Evolutionary conservation across 371 early-diverging fungal species (phyloP).

Genomic region (Parasitella parasitica): DNA sequence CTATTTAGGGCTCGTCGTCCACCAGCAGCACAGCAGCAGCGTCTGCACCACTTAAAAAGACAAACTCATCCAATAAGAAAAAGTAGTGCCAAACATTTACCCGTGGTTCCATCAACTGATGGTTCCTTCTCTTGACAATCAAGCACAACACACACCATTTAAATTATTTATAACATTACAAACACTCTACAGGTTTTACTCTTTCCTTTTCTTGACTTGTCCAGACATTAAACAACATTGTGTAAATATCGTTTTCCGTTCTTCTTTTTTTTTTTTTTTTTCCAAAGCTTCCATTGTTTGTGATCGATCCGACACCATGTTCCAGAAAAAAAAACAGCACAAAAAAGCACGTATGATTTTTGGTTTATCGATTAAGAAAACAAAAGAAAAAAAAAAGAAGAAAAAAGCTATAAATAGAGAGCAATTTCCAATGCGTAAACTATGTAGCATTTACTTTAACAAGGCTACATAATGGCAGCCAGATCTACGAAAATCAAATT

Average conservation of each 20-base stretch:
- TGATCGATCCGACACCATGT: background rate
- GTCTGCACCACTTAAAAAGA: background rate
- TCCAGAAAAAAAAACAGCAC: background rate
- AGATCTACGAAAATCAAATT: constrained; percentile 22
- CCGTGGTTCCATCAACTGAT: background rate
- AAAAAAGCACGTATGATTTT: constrained; percentile 3
- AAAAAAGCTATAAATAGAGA: background rate
- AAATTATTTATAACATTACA: background rate
- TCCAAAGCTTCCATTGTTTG: background rate
- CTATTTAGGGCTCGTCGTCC: constrained; percentile 2
- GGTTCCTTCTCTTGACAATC: background rate
- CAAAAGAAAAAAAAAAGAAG: background rate
- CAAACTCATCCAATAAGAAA: background rate
- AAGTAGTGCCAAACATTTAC: too few species aligned
- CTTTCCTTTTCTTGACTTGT: too few species aligned
- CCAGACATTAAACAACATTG: background rate
- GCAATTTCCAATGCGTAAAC: background rate
- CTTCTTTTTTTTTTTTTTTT: background rate
- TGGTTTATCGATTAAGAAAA: background rate
- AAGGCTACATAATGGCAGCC: background rate
- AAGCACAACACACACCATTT: background rate
- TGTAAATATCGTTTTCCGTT: background rate
- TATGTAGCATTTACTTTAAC: too few species aligned
- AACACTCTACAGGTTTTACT: background rate
- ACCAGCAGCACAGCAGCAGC: background rate